These are phyloP conservation scores for Diutina siamensis DNA, from an alignment of 1,139 yeast genomes.

Conservation along the genomic window DNA sequence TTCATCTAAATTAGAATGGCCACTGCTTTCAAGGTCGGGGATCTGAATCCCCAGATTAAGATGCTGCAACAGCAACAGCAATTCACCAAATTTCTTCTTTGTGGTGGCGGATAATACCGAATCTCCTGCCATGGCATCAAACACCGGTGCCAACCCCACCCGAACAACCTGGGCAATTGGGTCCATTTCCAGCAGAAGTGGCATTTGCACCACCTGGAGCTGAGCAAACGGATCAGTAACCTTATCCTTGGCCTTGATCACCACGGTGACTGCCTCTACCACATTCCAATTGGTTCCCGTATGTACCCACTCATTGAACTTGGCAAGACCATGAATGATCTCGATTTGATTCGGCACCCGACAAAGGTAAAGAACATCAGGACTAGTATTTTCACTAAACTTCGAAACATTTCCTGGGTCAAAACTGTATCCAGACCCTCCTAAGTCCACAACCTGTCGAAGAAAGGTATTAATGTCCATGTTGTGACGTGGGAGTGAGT, in stretches of 20 bases:
- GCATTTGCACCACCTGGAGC: background rate
- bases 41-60: background rate
- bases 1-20: background rate
- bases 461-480: background rate
- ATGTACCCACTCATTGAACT: background rate
- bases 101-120: background rate
- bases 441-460: background rate
- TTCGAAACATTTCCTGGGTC: background rate
- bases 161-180: background rate
- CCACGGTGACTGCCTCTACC: background rate
- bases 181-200: background rate
- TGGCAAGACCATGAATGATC: background rate
- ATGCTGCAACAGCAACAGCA: background rate
- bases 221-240: background rate
- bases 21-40: background rate
- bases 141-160: constrained; percentile 2
- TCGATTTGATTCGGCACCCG: background rate
- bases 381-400: background rate
- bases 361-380: background rate
- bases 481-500: background rate
- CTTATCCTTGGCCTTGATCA: background rate
- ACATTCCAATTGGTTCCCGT: background rate
- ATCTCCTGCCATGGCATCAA: background rate
- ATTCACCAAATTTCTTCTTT: constrained; percentile 3
- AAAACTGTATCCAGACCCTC: background rate